A percentile compares a stretch with the other conserved stretches of the same genome.
Conservation (phyloP, 1,284 basidiomycete genomes). For the Pseudozyma flocculosa region DNA sequence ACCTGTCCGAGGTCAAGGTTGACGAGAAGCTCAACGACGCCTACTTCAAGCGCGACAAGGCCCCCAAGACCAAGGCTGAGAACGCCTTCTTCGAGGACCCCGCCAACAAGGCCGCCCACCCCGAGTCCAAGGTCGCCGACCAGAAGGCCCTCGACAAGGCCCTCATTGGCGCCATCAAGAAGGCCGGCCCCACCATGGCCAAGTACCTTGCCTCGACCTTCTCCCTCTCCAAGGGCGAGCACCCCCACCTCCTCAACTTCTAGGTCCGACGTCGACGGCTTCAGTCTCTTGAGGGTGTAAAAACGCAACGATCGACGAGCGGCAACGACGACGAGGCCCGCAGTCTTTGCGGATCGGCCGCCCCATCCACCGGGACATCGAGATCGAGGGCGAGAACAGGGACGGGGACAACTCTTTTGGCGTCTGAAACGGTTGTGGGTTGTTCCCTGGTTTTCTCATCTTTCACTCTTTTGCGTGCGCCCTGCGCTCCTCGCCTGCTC, state of each 20-base stretch:
- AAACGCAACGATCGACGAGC: slow-evolving; percentile 2
- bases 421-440: too few species aligned
- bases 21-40: slow-evolving; percentile 85
- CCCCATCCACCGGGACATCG: too few species aligned
- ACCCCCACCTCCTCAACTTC: slow-evolving; percentile 83
- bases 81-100: slow-evolving; percentile 95
- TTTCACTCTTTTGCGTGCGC: too few species aligned
- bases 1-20: slow-evolving; percentile 71
- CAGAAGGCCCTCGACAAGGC: slow-evolving; percentile 88
- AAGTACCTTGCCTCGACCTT: slow-evolving; percentile 94
- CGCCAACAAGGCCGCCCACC: slow-evolving; percentile 85
- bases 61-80: slow-evolving; percentile 83
- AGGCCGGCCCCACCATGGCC: slow-evolving; percentile 77
- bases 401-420: too few species aligned
- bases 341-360: too few species aligned
- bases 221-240: slow-evolving; percentile 90
- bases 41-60: slow-evolving; percentile 69
- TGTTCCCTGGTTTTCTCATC: too few species aligned
- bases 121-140: slow-evolving; percentile 84
- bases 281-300: too few species aligned
- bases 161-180: slow-evolving; percentile 83
- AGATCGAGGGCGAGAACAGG: too few species aligned
- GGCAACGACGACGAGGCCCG: slow-evolving; percentile 2
- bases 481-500: too few species aligned
- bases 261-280: slow-evolving; percentile 59